phyloP scores from a whole-genome alignment of 768 basidiomycete species.

The Hericium erinaceus region DNA sequence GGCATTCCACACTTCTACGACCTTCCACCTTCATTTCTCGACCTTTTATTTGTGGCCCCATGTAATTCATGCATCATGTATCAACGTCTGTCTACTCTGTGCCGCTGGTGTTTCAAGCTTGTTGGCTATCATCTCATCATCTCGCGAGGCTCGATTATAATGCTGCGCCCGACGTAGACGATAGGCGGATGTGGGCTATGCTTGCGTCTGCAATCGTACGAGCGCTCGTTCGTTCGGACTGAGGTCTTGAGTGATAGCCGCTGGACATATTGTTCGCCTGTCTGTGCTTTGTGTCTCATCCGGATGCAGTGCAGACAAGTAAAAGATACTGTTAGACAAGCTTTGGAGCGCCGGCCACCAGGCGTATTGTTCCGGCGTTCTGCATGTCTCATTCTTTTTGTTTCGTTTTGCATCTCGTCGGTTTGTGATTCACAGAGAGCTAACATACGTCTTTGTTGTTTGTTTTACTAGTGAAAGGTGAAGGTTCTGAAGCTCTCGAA shows the following conservation, averaged over 20 bases:
- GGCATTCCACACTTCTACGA: constrained; percentile 2
- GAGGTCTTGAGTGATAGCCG: not conserved
- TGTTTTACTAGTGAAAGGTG: constrained; percentile 55
- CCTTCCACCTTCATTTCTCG: constrained; percentile 1
- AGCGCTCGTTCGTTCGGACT: not conserved
- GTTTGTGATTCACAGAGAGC: not conserved
- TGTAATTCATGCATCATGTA: constrained; percentile 14
- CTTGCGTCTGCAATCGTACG: no score
- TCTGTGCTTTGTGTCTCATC: no score
- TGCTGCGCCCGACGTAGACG: not conserved
- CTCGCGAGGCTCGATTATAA: constrained; percentile 5
- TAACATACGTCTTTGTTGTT: not conserved
- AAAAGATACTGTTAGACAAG: not conserved
- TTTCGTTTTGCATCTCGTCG: not conserved
- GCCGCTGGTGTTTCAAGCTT: not conserved
- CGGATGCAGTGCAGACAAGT: not conserved
- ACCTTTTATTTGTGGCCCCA: constrained; percentile 4
- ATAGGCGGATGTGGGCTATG: not conserved
- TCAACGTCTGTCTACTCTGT: constrained; percentile 5
- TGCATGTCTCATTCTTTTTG: not conserved
- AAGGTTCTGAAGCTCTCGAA: constrained; percentile 48
- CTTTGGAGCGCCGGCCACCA: not conserved
- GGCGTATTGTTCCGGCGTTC: not conserved
- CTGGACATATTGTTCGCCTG: not conserved
- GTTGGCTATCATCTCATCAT: constrained; percentile 5